A percentile compares a stretch with the other conserved stretches of the same genome.
phyloP scores from a whole-genome alignment of 805 yeast genomes.

The Wickerhamomyces bisporus region DNA sequence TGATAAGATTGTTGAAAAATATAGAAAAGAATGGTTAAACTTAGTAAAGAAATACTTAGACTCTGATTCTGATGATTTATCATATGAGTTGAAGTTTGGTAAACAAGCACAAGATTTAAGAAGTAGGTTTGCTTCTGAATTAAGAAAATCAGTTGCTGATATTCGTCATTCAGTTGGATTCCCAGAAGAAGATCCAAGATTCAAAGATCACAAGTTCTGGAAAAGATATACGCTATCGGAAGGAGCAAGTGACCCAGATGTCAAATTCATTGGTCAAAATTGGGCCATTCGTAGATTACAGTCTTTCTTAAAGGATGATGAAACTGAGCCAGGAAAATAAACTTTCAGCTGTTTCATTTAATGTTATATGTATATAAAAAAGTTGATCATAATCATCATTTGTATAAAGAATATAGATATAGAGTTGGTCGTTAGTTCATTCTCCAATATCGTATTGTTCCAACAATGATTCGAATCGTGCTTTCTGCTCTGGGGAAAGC shows the following conservation, averaged over 20 bases:
- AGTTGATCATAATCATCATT: too few species aligned
- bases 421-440: too few species aligned
- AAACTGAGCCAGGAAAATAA: constrained; percentile 3
- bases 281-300: constrained; percentile 80
- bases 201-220: constrained; percentile 74
- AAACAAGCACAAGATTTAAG: constrained; percentile 61
- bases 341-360: too few species aligned
- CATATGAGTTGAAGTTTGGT: constrained; percentile 59
- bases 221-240: constrained; percentile 54
- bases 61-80: constrained; percentile 46
- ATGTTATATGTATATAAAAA: too few species aligned
- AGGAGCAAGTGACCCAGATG: constrained; percentile 63
- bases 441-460: constrained; percentile 1
- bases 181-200: constrained; percentile 61
- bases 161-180: constrained; percentile 39
- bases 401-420: too few species aligned
- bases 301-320: constrained; percentile 29
- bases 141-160: constrained; percentile 57
- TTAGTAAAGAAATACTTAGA: constrained; percentile 53
- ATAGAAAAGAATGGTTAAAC: constrained; percentile 65
- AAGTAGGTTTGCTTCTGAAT: constrained; percentile 59
- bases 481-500: constrained; percentile 3
- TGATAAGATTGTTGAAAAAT: constrained; percentile 51
- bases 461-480: constrained; percentile 3
- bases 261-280: constrained; percentile 69